These are phyloP conservation scores for Cairneyella variabilis DNA, from an alignment of 495 filamentous ascomycete species.

Conservation along the genomic window DNA sequence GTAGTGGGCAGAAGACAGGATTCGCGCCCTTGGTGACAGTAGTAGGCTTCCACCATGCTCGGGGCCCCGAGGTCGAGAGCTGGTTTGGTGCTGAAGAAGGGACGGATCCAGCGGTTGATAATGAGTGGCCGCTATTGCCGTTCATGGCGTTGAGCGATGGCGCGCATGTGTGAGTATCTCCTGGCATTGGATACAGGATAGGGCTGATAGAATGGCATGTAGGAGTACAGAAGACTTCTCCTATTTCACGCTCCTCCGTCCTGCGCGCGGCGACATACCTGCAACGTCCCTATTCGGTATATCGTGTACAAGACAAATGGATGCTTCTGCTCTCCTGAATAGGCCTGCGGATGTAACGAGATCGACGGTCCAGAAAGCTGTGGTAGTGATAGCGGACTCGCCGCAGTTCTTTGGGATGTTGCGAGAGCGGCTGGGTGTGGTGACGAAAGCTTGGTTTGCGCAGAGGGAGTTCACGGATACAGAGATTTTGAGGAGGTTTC, in stretches of 20 bases:
- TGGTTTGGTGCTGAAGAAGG: slow-evolving; percentile 83
- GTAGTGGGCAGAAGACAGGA: slow-evolving; percentile 13
- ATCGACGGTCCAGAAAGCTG: slow-evolving; percentile 95
- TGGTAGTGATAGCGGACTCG: slow-evolving; percentile 92
- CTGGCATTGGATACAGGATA: background rate
- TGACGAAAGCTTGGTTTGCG: slow-evolving; percentile 94
- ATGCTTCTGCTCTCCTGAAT: slow-evolving; percentile 69
- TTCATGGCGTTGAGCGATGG: slow-evolving; percentile 99
- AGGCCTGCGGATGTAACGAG: slow-evolving; percentile 86
- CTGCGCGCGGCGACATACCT: slow-evolving; percentile 50
- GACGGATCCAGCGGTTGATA: slow-evolving; percentile 73
- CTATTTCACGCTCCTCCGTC: slow-evolving; percentile 88
- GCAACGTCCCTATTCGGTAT: slow-evolving; percentile 93
- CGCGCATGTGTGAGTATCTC: slow-evolving; percentile 73
- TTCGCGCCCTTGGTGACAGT: slow-evolving; percentile 74
- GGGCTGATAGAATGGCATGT: slow-evolving; percentile 15
- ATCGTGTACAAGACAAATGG: slow-evolving; percentile 88
- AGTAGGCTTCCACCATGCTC: slow-evolving; percentile 95
- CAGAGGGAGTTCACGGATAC: slow-evolving; percentile 72
- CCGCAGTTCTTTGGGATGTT: slow-evolving; percentile 76
- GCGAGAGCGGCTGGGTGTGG: slow-evolving; percentile 78
- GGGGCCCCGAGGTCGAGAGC: slow-evolving; percentile 89
- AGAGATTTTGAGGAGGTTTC: slow-evolving; percentile 68
- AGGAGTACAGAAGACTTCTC: slow-evolving; percentile 93
- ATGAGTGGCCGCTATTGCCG: slow-evolving; percentile 89